Base-by-base conservation (phyloP, 768 basidiomycete species). In the Mrakia gelida region DNA sequence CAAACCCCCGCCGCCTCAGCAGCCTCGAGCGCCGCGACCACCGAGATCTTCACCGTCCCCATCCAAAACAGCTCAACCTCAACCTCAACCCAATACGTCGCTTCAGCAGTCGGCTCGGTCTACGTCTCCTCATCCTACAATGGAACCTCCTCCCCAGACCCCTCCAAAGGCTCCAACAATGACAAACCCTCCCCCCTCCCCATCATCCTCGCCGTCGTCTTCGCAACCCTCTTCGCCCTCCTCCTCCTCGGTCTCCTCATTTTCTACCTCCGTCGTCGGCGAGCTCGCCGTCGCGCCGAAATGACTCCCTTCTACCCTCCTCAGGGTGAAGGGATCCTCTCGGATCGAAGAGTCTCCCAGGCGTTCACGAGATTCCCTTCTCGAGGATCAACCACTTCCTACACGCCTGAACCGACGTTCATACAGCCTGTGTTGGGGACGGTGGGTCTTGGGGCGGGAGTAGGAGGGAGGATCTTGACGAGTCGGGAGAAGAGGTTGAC, bases 191-290 rank as follows among this genome's bases (percentile, higher is more conserved):
- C 38, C 28, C 34, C 63, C 30, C 63, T 67, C 7, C 63, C 63
- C 32, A 67, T 67, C 63, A 67, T 67, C 32, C 63, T 67, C 63
- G 28, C 63, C 30, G 28, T 30, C 32, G 32, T 67, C 30, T 67
- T 67, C 34, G 63, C 30, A 9, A 34, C 32, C 63, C 63, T 67
- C 63, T 67, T 67, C 32, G 10, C 34, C 63, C 11, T 34, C 63
- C 28, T 34, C 63, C 63, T 67, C 63, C 7, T 34, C 18, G 63
- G 30, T 15, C 63, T 67, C 18, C 63, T 67, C 63, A 67, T 67
- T 13, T 34, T 67, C 32, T 67, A 18, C 28, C 28, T 67, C 34
- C 63, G 63, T 21, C 63, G 63, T 11, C 63, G 32, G 30, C 63
- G 63, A 2, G 63, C 63, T 11, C 63, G 34, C 28, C 63, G 34